A percentile compares a stretch with the other conserved stretches of the same genome.
Conservation (phyloP, 2,329 filamentous ascomycete genomes). For the Diplodia seriata region DNA sequence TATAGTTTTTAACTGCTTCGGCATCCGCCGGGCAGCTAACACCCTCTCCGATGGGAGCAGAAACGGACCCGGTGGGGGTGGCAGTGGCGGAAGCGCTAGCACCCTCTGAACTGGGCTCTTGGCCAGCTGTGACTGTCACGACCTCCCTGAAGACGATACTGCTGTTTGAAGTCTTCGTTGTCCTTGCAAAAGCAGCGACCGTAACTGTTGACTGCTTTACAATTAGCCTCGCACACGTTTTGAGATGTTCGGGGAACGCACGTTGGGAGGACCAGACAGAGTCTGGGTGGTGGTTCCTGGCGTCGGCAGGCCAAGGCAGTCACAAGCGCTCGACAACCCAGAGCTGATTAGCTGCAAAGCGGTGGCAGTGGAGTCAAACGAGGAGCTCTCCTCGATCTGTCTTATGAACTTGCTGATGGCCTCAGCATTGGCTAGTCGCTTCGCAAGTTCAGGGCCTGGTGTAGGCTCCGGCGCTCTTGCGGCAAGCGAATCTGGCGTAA, state of each 20-base stretch:
- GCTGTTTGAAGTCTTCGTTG: conserved; percentile 33
- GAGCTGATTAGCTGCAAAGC: conserved; percentile 36
- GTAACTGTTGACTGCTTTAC: conserved; percentile 17
- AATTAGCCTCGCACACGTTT: conserved; percentile 8
- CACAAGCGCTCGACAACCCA: conserved; percentile 43
- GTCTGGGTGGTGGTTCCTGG: conserved; percentile 40
- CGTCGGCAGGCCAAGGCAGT: conserved; percentile 43
- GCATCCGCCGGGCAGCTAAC: conserved; percentile 27
- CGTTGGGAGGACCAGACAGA: conserved; percentile 39
- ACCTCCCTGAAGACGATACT: conserved; percentile 36
- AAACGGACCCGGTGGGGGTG: not conserved
- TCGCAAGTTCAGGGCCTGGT: conserved; percentile 35
- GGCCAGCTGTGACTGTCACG: conserved; percentile 35
- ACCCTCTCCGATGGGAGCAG: conserved; percentile 5
- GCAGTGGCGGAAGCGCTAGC: conserved; percentile 3
- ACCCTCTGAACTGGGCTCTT: not conserved
- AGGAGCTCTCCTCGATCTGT: conserved; percentile 17
- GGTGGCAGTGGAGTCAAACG: conserved; percentile 33
- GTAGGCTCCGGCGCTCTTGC: conserved; percentile 24
- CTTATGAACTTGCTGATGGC: conserved; percentile 39
- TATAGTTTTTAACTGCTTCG: conserved; percentile 19
- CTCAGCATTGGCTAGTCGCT: conserved; percentile 35
- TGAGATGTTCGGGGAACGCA: conserved; percentile 34
- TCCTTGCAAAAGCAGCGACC: conserved; percentile 27
- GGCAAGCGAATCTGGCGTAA: conserved; percentile 33